These are phyloP conservation scores for Fusarium redolens DNA, from an alignment of 2,329 filamentous ascomycete species.

Conservation along the genomic window DNA sequence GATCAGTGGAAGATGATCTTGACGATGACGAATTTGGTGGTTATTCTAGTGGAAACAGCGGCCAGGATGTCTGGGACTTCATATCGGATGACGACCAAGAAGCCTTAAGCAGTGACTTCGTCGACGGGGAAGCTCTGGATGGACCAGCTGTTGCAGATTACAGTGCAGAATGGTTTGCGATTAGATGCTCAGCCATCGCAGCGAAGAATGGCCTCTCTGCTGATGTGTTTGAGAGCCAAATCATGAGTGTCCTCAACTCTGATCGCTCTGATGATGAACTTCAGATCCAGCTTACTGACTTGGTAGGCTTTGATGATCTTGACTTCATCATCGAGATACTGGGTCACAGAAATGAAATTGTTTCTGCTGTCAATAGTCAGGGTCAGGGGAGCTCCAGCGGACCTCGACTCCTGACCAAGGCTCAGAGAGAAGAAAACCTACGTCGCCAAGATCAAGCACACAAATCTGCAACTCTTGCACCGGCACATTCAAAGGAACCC, in stretches of 20 bases:
- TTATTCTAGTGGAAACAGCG: slow-evolving; percentile 68
- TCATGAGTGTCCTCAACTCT: slow-evolving; percentile 78
- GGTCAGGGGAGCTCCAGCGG: slow-evolving; percentile 51
- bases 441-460: slow-evolving; percentile 82
- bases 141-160: slow-evolving; percentile 54
- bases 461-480: slow-evolving; percentile 78
- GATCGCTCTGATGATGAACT: slow-evolving; percentile 81
- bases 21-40: slow-evolving; percentile 73
- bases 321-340: slow-evolving; percentile 95
- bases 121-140: slow-evolving; percentile 56
- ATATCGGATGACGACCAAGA: slow-evolving; percentile 81
- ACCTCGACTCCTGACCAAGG: slow-evolving; percentile 73
- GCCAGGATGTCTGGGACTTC: slow-evolving; percentile 92
- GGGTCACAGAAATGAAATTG: slow-evolving; percentile 76
- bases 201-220: slow-evolving; percentile 74
- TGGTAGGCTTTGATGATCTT: slow-evolving; percentile 92
- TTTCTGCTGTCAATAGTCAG: slow-evolving; percentile 57
- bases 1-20: slow-evolving; percentile 60
- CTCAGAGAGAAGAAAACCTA: slow-evolving; percentile 83
- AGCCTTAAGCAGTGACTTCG: slow-evolving; percentile 72
- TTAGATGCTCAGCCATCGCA: slow-evolving; percentile 75
- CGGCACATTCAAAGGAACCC: slow-evolving; percentile 76
- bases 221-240: slow-evolving; percentile 79
- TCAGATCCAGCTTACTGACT: slow-evolving; percentile 89
- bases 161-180: slow-evolving; percentile 75